phyloP scores from a whole-genome alignment of 257 asterid genomes.

The Solanum corneliomulleri region DNA sequence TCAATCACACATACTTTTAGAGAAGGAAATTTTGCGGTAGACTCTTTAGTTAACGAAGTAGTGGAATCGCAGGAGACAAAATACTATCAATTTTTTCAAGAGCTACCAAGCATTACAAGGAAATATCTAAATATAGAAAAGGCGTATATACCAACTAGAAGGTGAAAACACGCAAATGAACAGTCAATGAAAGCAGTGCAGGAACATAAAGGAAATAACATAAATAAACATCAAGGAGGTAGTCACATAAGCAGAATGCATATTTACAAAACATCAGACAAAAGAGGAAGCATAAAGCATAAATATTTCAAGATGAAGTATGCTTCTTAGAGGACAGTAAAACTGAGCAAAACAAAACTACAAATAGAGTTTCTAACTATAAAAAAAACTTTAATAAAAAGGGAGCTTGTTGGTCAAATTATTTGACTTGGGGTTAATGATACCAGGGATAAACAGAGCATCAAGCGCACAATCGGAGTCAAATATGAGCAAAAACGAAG shows the following conservation, averaged over 20 bases:
- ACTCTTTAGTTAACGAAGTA: not conserved
- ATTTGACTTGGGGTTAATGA: not conserved
- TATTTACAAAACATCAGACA: not conserved
- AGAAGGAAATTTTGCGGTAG: not conserved
- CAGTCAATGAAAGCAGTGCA: not conserved
- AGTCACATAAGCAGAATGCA: not conserved
- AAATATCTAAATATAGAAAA: not conserved
- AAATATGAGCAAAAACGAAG: not conserved
- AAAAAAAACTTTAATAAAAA: too few relatives aligned
- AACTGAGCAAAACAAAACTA: not conserved
- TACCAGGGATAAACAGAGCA: not conserved
- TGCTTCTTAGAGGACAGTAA: not conserved
- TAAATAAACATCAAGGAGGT: not conserved
- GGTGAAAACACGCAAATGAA: not conserved
- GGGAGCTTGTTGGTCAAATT: not conserved
- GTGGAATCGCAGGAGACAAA: not conserved
- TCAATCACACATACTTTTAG: not conserved
- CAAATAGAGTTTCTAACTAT: too few relatives aligned
- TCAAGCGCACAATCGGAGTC: not conserved
- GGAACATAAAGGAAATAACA: not conserved
- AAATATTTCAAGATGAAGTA: not conserved
- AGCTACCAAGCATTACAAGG: not conserved
- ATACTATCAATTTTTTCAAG: not conserved
- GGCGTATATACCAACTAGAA: not conserved
- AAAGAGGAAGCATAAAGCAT: not conserved